phyloP scores from a whole-genome alignment of 108 stramenopile genomes.

The Mediolabrus comicus region DNA sequence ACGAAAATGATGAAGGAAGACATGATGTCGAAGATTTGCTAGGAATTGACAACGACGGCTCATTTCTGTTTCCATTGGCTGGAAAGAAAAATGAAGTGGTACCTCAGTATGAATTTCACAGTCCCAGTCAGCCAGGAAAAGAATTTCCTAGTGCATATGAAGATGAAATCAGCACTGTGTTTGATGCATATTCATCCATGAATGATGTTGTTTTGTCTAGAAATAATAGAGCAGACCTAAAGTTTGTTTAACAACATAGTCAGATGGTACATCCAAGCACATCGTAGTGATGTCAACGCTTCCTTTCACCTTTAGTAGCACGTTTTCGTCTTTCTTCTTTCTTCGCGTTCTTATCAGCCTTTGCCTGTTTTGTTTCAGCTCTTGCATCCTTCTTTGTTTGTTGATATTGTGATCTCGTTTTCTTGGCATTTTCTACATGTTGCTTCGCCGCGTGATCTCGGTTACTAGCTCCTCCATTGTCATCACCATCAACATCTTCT shows the following conservation, averaged over 20 bases:
- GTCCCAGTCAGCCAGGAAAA: not conserved
- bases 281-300: conserved; percentile 9
- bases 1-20: conserved; percentile 6
- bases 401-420: conserved; percentile 13
- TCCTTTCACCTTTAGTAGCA: conserved; percentile 59
- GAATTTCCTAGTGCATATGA: not conserved
- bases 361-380: conserved; percentile 39
- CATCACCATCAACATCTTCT: conserved; percentile 40
- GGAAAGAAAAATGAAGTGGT: not conserved
- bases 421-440: conserved; percentile 33
- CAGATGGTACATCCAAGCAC: too few relatives aligned
- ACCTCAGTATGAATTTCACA: not conserved
- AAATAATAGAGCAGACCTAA: not conserved
- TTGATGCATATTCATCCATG: not conserved
- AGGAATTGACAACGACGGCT: conserved; percentile 46
- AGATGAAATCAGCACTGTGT: not conserved
- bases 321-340: conserved; percentile 76
- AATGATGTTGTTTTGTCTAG: not conserved
- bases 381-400: conserved; percentile 35
- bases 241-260: not conserved
- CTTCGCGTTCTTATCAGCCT: conserved; percentile 52
- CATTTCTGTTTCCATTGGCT: conserved; percentile 17
- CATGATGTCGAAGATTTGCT: conserved; percentile 25
- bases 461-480: conserved; percentile 45
- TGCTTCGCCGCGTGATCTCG: conserved; percentile 50